These are phyloP conservation scores for Trichosporon sp. DNA, from an alignment of 1,284 basidiomycete species.

Conservation along the genomic window DNA sequence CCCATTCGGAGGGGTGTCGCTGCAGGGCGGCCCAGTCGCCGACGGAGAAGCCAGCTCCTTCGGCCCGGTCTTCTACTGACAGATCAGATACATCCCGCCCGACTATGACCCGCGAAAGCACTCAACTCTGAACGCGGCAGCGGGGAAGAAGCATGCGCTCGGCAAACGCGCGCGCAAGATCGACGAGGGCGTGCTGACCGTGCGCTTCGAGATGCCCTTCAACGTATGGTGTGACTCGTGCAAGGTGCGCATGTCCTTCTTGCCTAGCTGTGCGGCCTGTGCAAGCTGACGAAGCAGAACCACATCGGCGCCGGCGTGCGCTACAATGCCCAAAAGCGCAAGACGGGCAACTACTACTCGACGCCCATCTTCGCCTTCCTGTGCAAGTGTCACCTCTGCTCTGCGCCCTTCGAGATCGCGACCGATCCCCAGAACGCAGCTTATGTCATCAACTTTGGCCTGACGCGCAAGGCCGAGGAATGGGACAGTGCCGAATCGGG, in stretches of 20 bases:
- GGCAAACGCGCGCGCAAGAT: constrained; percentile 86
- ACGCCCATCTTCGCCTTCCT: constrained; percentile 93
- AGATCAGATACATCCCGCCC: constrained; percentile 82
- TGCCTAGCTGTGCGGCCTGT: too few relatives aligned
- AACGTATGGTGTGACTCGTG: constrained; percentile 97
- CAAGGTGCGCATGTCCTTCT: constrained; percentile 57
- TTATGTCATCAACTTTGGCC: constrained; percentile 89
- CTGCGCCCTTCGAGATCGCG: constrained; percentile 91
- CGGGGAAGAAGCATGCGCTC: constrained; percentile 83
- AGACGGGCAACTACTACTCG: constrained; percentile 90
- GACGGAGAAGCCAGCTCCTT: too few relatives aligned
- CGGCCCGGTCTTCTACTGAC: constrained; percentile 43
- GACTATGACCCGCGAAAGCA: constrained; percentile 82
- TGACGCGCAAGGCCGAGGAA: constrained; percentile 85
- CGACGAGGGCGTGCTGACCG: constrained; percentile 89
- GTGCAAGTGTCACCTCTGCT: constrained; percentile 95
- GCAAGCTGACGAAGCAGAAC: constrained; percentile 56
- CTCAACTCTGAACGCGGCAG: constrained; percentile 76
- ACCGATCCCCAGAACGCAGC: constrained; percentile 96
- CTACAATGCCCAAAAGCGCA: constrained; percentile 98
- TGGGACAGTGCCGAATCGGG: constrained; percentile 97
- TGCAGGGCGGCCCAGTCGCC: too few relatives aligned
- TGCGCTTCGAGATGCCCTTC: constrained; percentile 88
- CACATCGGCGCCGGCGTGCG: constrained; percentile 97
- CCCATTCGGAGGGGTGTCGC: too few relatives aligned